Evolutionary conservation across 164 flowering plant genomes (phyloP).

Genomic region (Amborella trichopoda): DNA sequence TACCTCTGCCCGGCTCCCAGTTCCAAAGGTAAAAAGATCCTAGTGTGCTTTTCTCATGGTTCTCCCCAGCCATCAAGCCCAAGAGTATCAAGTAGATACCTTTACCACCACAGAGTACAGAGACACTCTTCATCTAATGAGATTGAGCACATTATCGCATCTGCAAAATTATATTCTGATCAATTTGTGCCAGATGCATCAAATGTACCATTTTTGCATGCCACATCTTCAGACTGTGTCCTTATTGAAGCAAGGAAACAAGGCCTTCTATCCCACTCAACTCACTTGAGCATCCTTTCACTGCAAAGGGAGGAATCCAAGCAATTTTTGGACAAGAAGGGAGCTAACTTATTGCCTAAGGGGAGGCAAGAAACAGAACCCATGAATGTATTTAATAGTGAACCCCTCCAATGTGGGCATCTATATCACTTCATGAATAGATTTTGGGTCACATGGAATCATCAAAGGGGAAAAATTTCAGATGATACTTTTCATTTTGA

Average conservation of each 20-base stretch:
- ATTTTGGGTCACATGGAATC: constrained; percentile 51
- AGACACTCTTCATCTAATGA: constrained; percentile 16
- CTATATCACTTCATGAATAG: constrained; percentile 66
- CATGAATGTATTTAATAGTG: constrained; percentile 6
- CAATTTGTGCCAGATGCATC: constrained; percentile 22
- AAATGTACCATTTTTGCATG: constrained; percentile 37
- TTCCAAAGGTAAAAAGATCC: constrained; percentile 59
- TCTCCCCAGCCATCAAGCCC: constrained; percentile 30
- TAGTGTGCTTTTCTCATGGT: constrained; percentile 59
- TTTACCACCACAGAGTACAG: constrained; percentile 9
- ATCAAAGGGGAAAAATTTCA: too few relatives aligned
- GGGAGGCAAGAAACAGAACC: constrained; percentile 14
- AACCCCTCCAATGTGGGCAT: constrained; percentile 32
- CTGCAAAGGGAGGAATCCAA: constrained; percentile 50
- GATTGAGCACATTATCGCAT: constrained; percentile 34
- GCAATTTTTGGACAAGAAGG: constrained; percentile 29
- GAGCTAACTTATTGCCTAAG: constrained; percentile 12
- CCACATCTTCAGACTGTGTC: constrained; percentile 36
- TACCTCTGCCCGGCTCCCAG: constrained; percentile 88
- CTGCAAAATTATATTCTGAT: constrained; percentile 31
- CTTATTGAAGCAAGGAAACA: constrained; percentile 48
- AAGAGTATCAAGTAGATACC: constrained; percentile 12
- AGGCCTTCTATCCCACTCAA: constrained; percentile 49
- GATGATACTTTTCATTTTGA: too few relatives aligned
- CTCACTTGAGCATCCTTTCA: constrained; percentile 24